phyloP scores from a whole-genome alignment of 2,329 filamentous ascomycete species.

The Ceratocystis lukuohia region DNA sequence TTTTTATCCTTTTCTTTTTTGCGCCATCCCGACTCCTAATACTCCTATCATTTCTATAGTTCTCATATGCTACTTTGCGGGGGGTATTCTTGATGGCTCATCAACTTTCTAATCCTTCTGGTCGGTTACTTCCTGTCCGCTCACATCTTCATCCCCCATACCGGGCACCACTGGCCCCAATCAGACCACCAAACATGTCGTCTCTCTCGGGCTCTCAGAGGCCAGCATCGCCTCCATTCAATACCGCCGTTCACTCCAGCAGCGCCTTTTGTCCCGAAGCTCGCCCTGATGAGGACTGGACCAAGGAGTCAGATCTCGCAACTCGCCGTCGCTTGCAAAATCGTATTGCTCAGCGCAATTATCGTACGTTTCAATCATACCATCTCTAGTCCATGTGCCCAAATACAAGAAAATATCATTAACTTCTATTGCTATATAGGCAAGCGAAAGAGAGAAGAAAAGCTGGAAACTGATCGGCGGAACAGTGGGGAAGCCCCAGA shows the following conservation, averaged over 20 bases:
- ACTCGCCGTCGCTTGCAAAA: conserved; percentile 74
- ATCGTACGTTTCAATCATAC: conserved; percentile 45
- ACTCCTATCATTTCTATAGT: neutral
- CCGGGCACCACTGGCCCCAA: neutral
- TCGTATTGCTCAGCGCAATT: conserved; percentile 61
- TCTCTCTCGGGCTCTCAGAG: conserved; percentile 2
- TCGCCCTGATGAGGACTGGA: conserved; percentile 96
- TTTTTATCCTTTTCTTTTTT: neutral
- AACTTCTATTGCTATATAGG: conserved; percentile 1
- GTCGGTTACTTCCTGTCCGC: neutral
- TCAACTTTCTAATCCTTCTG: neutral
- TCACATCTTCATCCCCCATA: neutral
- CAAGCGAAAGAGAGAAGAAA: conserved; percentile 15
- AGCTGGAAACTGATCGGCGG: conserved; percentile 6
- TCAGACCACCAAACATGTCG: neutral
- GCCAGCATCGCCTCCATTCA: neutral
- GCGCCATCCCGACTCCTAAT: neutral
- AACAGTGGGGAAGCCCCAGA: conserved; percentile 1
- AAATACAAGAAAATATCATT: neutral
- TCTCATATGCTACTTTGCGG: neutral
- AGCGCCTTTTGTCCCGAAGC: conserved; percentile 91
- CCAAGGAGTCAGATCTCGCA: conserved; percentile 93
- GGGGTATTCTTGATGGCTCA: neutral
- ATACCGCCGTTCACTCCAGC: conserved; percentile 42
- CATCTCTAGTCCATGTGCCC: conserved; percentile 47